Conservation (phyloP, 345 rosid genomes). For the Rhodomyrtus tomentosa region DNA sequence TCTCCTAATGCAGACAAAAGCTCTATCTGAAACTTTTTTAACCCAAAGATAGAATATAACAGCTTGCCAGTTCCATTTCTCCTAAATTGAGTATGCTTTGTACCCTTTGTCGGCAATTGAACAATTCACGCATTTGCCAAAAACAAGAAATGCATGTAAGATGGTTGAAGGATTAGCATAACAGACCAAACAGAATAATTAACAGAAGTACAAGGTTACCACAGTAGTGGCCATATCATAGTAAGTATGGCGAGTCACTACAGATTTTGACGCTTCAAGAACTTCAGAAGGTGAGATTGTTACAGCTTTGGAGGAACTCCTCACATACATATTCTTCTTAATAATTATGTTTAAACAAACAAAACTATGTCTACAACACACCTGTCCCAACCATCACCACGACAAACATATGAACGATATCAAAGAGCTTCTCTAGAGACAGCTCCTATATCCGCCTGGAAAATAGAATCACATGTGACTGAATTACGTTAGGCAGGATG, state of each 20-base stretch:
- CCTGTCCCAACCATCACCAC: not conserved
- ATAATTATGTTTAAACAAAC: not conserved
- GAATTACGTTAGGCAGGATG: not conserved
- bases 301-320: not conserved
- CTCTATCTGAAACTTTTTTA: not conserved
- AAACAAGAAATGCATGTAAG: not conserved
- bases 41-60: not conserved
- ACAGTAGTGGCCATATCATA: not conserved
- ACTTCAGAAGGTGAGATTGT: not conserved
- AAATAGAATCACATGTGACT: not conserved
- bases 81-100: not conserved
- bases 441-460: not conserved
- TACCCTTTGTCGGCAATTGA: not conserved
- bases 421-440: not conserved
- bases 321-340: not conserved
- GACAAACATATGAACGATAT: not conserved
- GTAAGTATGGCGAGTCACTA: not conserved
- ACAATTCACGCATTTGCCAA: not conserved
- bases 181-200: not conserved
- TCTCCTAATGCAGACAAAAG: not conserved
- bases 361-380: not conserved
- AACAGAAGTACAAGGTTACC: not conserved
- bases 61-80: not conserved
- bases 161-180: not conserved
- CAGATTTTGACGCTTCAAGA: not conserved